Percentiles rank a stretch among this genome's conserved stretches.
These are phyloP conservation scores for Deinandra increscens DNA, from an alignment of 129 eudicot genomes.

Conservation along the genomic window DNA sequence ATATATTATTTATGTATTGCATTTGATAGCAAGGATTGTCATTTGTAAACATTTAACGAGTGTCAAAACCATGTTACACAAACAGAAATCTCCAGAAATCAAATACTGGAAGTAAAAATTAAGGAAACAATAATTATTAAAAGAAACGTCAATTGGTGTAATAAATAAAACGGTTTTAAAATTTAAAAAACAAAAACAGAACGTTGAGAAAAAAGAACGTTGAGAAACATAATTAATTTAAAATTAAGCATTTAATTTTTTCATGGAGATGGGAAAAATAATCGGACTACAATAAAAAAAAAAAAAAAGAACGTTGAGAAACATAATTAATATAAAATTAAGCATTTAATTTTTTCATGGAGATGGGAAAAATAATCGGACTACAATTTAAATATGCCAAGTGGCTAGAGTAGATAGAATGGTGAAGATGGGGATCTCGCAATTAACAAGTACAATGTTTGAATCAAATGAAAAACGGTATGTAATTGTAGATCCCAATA, in stretches of 20 bases:
- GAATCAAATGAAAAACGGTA: constrained; percentile 30
- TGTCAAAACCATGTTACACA: too few relatives aligned
- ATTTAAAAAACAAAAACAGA: neutral
- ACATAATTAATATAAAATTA: neutral
- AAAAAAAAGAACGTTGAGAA: neutral
- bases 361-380: neutral
- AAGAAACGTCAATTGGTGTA: neutral
- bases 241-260: neutral
- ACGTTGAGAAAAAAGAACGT: too few relatives aligned
- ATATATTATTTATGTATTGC: too few relatives aligned
- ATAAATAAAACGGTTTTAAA: neutral
- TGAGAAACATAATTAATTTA: neutral
- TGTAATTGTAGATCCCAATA: constrained; percentile 32
- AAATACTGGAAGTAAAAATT: neutral
- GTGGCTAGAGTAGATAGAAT: constrained; percentile 8
- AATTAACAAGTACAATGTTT: constrained; percentile 29
- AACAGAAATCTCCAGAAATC: too few relatives aligned
- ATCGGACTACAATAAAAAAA: neutral
- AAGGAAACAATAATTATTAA: too few relatives aligned
- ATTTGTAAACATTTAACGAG: too few relatives aligned
- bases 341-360: neutral
- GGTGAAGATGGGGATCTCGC: constrained; percentile 1
- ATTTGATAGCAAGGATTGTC: too few relatives aligned
- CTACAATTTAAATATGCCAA: neutral
- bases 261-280: neutral